A percentile compares a stretch with the other conserved stretches of the same genome.
Conservation (phyloP, 2,329 filamentous ascomycete genomes). For the Cladobotryum protrusum region DNA sequence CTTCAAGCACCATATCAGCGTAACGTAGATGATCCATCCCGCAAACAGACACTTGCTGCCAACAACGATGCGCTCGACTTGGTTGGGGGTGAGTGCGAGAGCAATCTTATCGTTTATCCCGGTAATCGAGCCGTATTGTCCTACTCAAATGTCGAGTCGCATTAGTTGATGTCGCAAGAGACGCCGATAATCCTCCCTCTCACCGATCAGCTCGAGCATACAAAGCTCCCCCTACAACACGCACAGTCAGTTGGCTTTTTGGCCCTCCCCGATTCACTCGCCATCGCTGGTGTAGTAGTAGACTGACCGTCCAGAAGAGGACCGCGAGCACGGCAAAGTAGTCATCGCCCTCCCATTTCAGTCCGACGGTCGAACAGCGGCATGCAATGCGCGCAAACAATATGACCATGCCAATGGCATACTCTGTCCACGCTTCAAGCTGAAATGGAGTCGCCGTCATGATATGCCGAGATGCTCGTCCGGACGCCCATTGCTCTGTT, state of each 20-base stretch:
- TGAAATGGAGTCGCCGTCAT: constrained; percentile 35
- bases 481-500: no score
- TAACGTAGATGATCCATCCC: constrained; percentile 31
- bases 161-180: not conserved
- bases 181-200: not conserved
- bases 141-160: constrained; percentile 7
- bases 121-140: constrained; percentile 18
- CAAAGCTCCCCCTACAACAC: constrained; percentile 19
- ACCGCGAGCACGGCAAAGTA: constrained; percentile 32
- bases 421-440: constrained; percentile 38
- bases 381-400: constrained; percentile 34
- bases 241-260: constrained; percentile 1
- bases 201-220: constrained; percentile 31
- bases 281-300: not conserved
- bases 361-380: constrained; percentile 32
- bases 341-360: constrained; percentile 38
- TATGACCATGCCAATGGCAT: constrained; percentile 31
- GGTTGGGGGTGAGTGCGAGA: constrained; percentile 8
- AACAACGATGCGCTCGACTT: constrained; percentile 14
- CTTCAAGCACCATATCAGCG: constrained; percentile 34
- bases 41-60: constrained; percentile 19
- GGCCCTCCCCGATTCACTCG: no score
- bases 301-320: constrained; percentile 32
- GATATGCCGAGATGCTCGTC: not conserved
- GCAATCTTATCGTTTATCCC: constrained; percentile 18